Evolutionary conservation across 805 yeast species (phyloP).

Genomic region (Grigorovia jiainica): DNA sequence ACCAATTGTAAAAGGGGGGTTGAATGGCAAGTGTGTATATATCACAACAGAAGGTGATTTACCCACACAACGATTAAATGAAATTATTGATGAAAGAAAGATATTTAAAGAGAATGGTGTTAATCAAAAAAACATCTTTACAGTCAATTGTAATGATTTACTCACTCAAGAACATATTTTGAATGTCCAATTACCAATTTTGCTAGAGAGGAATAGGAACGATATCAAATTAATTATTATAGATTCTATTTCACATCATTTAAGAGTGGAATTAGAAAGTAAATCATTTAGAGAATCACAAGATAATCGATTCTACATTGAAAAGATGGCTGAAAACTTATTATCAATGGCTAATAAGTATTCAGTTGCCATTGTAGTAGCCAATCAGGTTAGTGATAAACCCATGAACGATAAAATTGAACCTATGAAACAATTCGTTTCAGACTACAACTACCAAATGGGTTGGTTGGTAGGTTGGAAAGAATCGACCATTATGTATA

Average conservation of each 20-base stretch:
- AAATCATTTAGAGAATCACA: slow-evolving; percentile 30
- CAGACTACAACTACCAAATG: slow-evolving; percentile 50
- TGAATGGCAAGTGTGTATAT: slow-evolving; percentile 47
- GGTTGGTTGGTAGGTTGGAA: slow-evolving; percentile 78
- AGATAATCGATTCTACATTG: slow-evolving; percentile 35
- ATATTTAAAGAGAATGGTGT: slow-evolving; percentile 27
- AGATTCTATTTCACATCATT: slow-evolving; percentile 79
- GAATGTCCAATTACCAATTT: slow-evolving; percentile 56
- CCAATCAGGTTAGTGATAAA: slow-evolving; percentile 74
- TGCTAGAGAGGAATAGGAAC: slow-evolving; percentile 32
- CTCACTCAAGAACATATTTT: slow-evolving; percentile 69
- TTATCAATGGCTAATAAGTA: slow-evolving; percentile 38
- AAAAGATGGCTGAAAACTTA: slow-evolving; percentile 38
- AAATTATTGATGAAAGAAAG: slow-evolving; percentile 32
- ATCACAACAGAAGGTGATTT: slow-evolving; percentile 71
- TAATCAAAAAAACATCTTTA: slow-evolving; percentile 35
- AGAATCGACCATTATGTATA: slow-evolving; percentile 28
- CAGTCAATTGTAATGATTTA: slow-evolving; percentile 53
- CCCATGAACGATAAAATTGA: slow-evolving; percentile 13
- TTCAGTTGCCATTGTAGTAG: slow-evolving; percentile 53
- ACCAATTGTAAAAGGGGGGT: slow-evolving; percentile 38
- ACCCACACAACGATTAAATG: slow-evolving; percentile 55
- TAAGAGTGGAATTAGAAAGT: slow-evolving; percentile 50
- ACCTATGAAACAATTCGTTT: slow-evolving; percentile 12
- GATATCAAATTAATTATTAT: slow-evolving; percentile 50